These are phyloP conservation scores for Phaeodactylum tricornutum DNA, from an alignment of 108 stramenopile genomes.

Conservation along the genomic window DNA sequence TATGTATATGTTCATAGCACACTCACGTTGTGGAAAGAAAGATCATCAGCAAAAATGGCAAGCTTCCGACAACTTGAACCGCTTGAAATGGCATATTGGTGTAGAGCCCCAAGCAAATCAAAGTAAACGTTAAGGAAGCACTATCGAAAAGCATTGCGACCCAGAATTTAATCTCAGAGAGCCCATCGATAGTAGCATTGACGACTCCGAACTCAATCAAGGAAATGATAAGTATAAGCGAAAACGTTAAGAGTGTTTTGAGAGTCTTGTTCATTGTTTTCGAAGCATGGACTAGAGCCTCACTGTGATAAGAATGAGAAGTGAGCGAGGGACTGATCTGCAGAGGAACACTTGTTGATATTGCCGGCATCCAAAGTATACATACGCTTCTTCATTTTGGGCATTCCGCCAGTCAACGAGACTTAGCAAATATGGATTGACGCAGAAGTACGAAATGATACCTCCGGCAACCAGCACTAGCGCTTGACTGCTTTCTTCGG, in stretches of 20 bases:
- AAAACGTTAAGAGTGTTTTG: conserved; percentile 28
- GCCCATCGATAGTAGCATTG: conserved; percentile 17
- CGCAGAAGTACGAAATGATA: conserved; percentile 41
- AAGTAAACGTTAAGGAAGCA: conserved; percentile 30
- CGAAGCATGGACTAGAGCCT: conserved; percentile 52
- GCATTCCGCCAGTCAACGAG: conserved; percentile 51
- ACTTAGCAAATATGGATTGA: conserved; percentile 48
- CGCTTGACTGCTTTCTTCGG: conserved; percentile 24
- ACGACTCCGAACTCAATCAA: conserved; percentile 26
- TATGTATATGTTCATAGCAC: too few relatives aligned
- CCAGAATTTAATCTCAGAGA: conserved; percentile 20
- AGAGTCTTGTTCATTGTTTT: conserved; percentile 38
- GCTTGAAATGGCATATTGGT: conserved; percentile 32
- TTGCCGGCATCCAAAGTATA: too few relatives aligned
- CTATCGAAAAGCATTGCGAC: conserved; percentile 46
- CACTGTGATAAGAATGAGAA: too few relatives aligned
- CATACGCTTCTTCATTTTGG: conserved; percentile 56
- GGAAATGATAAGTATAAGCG: conserved; percentile 27
- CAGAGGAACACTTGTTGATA: too few relatives aligned
- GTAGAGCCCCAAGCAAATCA: conserved; percentile 42
- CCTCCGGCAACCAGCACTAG: conserved; percentile 40
- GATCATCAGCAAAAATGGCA: conserved; percentile 58
- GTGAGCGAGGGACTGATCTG: too few relatives aligned
- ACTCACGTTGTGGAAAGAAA: conserved; percentile 63
- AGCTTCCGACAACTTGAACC: conserved; percentile 46